Evolutionary conservation across 208 protist genomes (phyloP), one percentile per base, ranked within the genome.

Genomic region (Trypanosoma conorhini): DNA sequence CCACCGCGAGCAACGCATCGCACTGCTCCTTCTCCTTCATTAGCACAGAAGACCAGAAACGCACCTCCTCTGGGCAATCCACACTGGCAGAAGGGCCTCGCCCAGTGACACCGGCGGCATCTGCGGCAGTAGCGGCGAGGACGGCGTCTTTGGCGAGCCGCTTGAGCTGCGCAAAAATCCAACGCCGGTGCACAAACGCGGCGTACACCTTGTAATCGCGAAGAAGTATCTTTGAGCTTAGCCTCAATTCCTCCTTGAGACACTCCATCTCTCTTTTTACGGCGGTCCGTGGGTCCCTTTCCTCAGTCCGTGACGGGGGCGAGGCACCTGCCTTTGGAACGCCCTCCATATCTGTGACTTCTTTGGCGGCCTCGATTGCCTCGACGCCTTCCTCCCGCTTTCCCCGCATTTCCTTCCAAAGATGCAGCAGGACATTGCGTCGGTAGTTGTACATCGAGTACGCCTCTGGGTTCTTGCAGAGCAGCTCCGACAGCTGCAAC

Each of bases 361-460:
- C 28, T 7, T 68, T n/a, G 22, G 50, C n/a, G 7, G 26, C 35
- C 15, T 38, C 55, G 40, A 30, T 56, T 65, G 54, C 3, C 21
- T 42, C 51, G 13, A 33, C 48, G 21, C 9, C 15, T 50, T 51
- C 35, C 13, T 51, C 21, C 44, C 12, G 59, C 35, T 31, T 0
- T 54, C 67, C 28, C 22, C 57, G 19, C 24, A n/a, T 46, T 26
- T 64, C 35, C 10, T 30, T 46, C 78, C 58, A 91, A 26, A 63
- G 64, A 44, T 67, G 64, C 30, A 57, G 50, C 9, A 86, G 76
- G 42, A 79, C 64, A 31, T 78, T 72, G 30, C 89, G 77, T 26
- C 88, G 78, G 62, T 87, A 94, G 76, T 94, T 94, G 70, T 91
- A 97, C 42, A 89, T 77, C 3, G 89, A 79, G 80, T 97, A 96